Percentiles rank a stretch among this genome's conserved stretches.
These are phyloP conservation scores for Vachellia collinsii DNA, from an alignment of 306 rosid species.

Conservation along the genomic window DNA sequence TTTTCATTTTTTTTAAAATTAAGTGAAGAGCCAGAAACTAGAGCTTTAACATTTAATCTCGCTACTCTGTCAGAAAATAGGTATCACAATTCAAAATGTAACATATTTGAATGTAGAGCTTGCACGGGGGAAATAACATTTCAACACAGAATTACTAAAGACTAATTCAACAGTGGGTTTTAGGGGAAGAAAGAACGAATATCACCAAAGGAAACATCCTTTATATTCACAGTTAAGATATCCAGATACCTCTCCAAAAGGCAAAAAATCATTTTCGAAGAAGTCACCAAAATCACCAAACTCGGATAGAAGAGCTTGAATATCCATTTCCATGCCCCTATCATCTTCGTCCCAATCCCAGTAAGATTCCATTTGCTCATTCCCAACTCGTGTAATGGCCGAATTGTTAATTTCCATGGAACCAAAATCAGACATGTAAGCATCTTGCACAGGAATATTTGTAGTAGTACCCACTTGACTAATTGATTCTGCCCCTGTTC, in stretches of 20 bases:
- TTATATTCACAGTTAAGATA: slow-evolving; percentile 7
- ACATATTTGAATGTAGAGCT: slow-evolving; percentile 25
- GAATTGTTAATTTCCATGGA: slow-evolving; percentile 77
- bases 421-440: slow-evolving; percentile 78
- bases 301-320: slow-evolving; percentile 80
- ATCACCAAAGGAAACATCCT: slow-evolving; percentile 31
- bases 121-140: slow-evolving; percentile 10
- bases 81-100: slow-evolving; percentile 15
- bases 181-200: slow-evolving; percentile 13
- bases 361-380: slow-evolving; percentile 70
- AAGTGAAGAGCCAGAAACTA: slow-evolving; percentile 19
- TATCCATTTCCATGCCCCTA: slow-evolving; percentile 74
- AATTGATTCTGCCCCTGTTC: slow-evolving; percentile 68
- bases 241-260: slow-evolving; percentile 92
- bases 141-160: slow-evolving; percentile 15
- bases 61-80: slow-evolving; percentile 11
- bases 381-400: slow-evolving; percentile 65
- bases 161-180: not conserved
- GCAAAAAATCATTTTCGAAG: slow-evolving; percentile 79
- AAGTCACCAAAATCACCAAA: slow-evolving; percentile 98
- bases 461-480: slow-evolving; percentile 66
- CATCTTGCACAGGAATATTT: slow-evolving; percentile 66
- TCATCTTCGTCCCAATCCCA: slow-evolving; percentile 98
- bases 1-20: slow-evolving; percentile 1
- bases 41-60: not conserved